phyloP scores from a whole-genome alignment of 306 rosid species.

The Pterocarpus macrocarpus region DNA sequence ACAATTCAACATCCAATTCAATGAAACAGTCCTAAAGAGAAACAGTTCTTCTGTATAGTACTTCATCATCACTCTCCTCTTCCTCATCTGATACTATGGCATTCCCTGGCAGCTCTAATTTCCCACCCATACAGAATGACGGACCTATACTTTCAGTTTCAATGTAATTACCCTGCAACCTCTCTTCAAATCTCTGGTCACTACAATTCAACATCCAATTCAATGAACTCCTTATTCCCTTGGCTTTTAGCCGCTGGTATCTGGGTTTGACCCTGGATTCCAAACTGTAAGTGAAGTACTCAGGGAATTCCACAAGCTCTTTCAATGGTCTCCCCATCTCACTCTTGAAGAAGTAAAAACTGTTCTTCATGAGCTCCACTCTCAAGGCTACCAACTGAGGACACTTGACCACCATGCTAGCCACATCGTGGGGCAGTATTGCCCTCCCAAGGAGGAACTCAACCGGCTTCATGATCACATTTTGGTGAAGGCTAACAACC shows the following conservation, averaged over 20 bases:
- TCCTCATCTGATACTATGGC: slow-evolving; percentile 82
- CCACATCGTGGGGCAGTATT: slow-evolving; percentile 65
- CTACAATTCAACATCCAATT: slow-evolving; percentile 94
- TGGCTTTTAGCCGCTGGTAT: slow-evolving; percentile 74
- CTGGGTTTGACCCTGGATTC: slow-evolving; percentile 93
- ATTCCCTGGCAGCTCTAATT: slow-evolving; percentile 76
- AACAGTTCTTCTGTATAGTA: slow-evolving; percentile 78
- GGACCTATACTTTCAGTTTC: slow-evolving; percentile 86
- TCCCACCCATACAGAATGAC: slow-evolving; percentile 83
- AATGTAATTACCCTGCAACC: slow-evolving; percentile 83
- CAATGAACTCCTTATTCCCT: slow-evolving; percentile 78
- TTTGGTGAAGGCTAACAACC: slow-evolving; percentile 85
- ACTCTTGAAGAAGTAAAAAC: slow-evolving; percentile 81
- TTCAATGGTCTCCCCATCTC: slow-evolving; percentile 86
- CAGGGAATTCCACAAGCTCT: slow-evolving; percentile 89
- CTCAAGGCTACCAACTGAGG: slow-evolving; percentile 80
- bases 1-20: slow-evolving; percentile 91
- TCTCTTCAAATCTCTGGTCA: slow-evolving; percentile 94
- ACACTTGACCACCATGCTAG: slow-evolving; percentile 76
- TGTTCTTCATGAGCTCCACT: slow-evolving; percentile 86
- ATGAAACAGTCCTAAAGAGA: too few species aligned
- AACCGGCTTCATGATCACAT: slow-evolving; percentile 80
- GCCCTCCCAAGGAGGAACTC: slow-evolving; percentile 82
- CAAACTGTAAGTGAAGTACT: slow-evolving; percentile 92
- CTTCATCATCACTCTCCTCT: slow-evolving; percentile 82